Conservation (phyloP, 495 filamentous ascomycete genomes). For the Haplographium delicatum region DNA sequence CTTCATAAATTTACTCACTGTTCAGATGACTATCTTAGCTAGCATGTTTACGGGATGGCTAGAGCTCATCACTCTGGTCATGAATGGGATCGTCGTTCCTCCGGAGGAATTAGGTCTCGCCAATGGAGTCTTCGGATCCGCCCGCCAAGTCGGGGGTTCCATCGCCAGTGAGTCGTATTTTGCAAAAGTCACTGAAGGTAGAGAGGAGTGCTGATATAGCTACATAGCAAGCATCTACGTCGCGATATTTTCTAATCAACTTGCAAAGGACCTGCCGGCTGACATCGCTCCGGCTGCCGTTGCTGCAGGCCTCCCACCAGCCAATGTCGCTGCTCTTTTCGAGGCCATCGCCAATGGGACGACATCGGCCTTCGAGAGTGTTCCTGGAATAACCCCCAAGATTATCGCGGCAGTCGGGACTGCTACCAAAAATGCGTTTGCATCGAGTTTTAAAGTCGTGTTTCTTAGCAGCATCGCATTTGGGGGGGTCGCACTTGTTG, state of each 20-base stretch:
- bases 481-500: neutral
- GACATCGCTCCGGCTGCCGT: constrained; percentile 26
- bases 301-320: constrained; percentile 32
- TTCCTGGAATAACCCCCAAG: neutral
- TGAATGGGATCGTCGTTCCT: constrained; percentile 8
- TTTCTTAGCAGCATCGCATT: neutral
- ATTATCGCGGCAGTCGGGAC: constrained; percentile 4
- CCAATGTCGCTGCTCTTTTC: constrained; percentile 30
- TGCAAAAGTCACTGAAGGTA: no score
- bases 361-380: neutral
- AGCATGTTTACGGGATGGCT: constrained; percentile 23
- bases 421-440: constrained; percentile 10
- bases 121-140: constrained; percentile 31
- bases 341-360: constrained; percentile 12
- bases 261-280: neutral
- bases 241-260: neutral
- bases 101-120: constrained; percentile 38
- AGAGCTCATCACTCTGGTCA: constrained; percentile 7
- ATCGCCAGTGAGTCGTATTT: constrained; percentile 13
- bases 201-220: neutral
- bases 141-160: constrained; percentile 22
- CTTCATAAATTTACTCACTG: neutral
- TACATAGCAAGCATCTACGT: neutral
- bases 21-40: constrained; percentile 26
- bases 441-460: neutral